Percentiles rank a stretch among this genome's conserved stretches.
Evolutionary conservation across 345 rosid species (phyloP).

Genomic region (Leavenworthia alabamica): DNA sequence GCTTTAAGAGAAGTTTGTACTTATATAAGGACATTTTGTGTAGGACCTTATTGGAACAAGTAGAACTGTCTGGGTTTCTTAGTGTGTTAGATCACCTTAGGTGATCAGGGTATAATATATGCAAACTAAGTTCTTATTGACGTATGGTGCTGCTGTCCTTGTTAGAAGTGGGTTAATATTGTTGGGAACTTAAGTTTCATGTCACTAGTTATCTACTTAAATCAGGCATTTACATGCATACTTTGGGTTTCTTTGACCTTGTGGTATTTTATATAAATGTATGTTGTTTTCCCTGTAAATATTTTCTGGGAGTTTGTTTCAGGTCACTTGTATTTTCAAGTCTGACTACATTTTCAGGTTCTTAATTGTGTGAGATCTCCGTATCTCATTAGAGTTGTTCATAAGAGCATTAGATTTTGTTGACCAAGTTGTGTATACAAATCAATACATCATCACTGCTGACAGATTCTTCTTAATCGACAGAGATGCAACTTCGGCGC

Average conservation of each 20-base stretch:
- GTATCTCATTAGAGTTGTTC: no score
- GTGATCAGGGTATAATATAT: background rate
- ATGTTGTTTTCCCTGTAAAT: conserved; percentile 3
- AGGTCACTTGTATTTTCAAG: conserved; percentile 2
- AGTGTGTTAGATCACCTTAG: background rate
- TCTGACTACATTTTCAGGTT: background rate
- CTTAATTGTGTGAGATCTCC: background rate
- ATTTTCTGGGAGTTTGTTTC: background rate
- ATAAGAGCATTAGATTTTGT: no score
- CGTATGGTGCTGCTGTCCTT: background rate
- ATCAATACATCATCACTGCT: background rate
- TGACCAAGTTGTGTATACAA: background rate
- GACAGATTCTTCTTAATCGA: conserved; percentile 15
- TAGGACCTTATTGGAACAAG: background rate
- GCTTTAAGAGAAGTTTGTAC: background rate
- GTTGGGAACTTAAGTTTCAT: background rate
- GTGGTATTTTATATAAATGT: background rate
- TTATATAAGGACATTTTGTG: background rate
- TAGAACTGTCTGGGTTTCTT: background rate
- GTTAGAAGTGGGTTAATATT: background rate
- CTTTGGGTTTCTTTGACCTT: background rate
- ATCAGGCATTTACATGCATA: background rate
- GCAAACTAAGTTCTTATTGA: background rate
- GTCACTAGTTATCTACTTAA: no score
- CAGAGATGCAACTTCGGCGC: conserved; percentile 80